Base-by-base conservation (phyloP, 805 yeast species). In the Helenozyma baotianmanensis region DNA sequence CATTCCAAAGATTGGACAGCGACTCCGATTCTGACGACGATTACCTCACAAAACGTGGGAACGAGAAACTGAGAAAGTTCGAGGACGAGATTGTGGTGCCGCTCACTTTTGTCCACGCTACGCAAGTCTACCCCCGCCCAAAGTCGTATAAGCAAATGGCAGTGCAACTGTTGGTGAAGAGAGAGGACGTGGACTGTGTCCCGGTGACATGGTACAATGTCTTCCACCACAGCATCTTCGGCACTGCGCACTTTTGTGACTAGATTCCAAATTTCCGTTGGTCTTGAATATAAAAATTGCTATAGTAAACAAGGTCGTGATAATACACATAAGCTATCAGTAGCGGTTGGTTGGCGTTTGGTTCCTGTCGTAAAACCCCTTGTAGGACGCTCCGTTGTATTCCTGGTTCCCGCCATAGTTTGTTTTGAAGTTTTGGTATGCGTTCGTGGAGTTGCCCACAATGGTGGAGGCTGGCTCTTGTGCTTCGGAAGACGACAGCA, bases 121-220 rank as follows among this genome's bases (percentile, higher is more conserved):
- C 19, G 8, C 5, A 17, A 8, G 7, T 8, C 19, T 6, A 8
- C 19, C 19, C 19, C 5, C 5, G 19, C 7, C 8, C 19, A 17
- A 17, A 17, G 19, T 17, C 19, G 8, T 17, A 17, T 8, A 17
- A 5, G 19, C 19, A 17, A 8, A 8, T 17, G 8, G 7, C 8
- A 17, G 19, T 6, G 19, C 8, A 5, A 5, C 5, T 17, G 19
- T 23, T 3, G 16, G 4, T 7, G 28, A 18, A 9, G 3, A 16
- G 9, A 23, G 17, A 22, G 19, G 46, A 52, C 2, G 47, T 46
- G 14, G 58, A 58, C 17, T 74, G 79, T 52, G 70, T 62, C 17
- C 66, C 66, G 3, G 63, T 74, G 9, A 73, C 77, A 0, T 74
- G 79, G 79, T 64, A 50, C 40, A 72, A 67, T 35, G 64, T 73